Percentiles rank a stretch among this genome's conserved stretches.
phyloP scores from a whole-genome alignment of 495 filamentous ascomycete genomes.

The Bacidia gigantensis region DNA sequence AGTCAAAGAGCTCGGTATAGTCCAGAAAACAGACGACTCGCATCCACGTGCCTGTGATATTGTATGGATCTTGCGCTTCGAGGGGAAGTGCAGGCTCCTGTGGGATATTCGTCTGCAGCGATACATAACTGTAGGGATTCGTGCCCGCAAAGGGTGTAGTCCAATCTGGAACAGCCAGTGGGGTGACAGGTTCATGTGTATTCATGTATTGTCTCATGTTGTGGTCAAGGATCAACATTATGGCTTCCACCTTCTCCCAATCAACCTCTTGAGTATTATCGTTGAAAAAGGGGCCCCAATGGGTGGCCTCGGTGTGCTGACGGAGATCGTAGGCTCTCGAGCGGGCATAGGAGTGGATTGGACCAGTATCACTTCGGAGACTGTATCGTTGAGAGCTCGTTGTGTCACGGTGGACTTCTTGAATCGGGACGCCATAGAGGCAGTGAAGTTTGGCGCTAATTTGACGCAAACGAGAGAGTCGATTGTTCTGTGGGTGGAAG shows the following conservation, averaged over 20 bases:
- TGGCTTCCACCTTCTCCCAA: conserved; percentile 58
- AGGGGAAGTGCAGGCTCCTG: conserved; percentile 25
- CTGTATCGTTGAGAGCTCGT: conserved; percentile 2
- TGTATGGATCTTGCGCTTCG: conserved; percentile 43
- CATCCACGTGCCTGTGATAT: conserved; percentile 44
- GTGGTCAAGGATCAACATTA: conserved; percentile 43
- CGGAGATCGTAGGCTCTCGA: conserved; percentile 52
- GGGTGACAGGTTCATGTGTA: neutral
- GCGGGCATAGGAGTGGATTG: conserved; percentile 39
- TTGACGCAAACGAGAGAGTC: conserved; percentile 23
- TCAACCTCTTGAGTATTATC: conserved; percentile 41
- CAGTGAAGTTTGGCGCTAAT: conserved; percentile 48
- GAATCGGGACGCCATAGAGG: conserved; percentile 40
- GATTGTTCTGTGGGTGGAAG: conserved; percentile 11
- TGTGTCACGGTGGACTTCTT: conserved; percentile 12
- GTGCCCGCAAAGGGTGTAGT: conserved; percentile 37
- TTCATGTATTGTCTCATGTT: conserved; percentile 29
- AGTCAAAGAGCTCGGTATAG: conserved; percentile 47
- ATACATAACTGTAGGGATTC: conserved; percentile 32
- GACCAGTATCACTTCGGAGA: conserved; percentile 11
- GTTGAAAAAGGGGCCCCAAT: conserved; percentile 49
- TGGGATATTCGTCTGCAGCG: conserved; percentile 14
- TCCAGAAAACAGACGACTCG: conserved; percentile 31
- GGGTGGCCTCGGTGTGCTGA: conserved; percentile 37
- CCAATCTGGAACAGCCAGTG: conserved; percentile 28